Conservation (phyloP, 1,139 yeast species). For the Yamadazyma membranifaciens region DNA sequence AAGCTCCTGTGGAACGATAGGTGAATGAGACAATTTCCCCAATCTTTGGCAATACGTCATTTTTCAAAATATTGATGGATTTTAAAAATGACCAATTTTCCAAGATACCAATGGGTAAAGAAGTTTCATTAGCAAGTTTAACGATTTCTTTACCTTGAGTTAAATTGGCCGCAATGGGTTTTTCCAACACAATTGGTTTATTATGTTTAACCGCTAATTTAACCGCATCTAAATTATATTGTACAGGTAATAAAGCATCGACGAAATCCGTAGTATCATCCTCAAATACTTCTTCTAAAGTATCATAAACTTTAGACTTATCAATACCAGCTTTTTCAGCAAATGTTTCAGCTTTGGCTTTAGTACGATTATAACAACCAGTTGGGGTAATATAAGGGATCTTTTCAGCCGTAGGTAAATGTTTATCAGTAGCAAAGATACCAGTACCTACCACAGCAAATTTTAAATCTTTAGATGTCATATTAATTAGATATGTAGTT, state of each 20-base stretch:
- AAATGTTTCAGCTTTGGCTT: slow-evolving; percentile 73
- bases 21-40: slow-evolving; percentile 78
- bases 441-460: slow-evolving; percentile 90
- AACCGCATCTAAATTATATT: slow-evolving; percentile 67
- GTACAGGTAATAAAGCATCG: slow-evolving; percentile 86
- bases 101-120: slow-evolving; percentile 69
- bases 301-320: slow-evolving; percentile 54
- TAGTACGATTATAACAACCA: slow-evolving; percentile 81
- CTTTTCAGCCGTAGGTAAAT: slow-evolving; percentile 68
- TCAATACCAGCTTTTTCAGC: slow-evolving; percentile 63
- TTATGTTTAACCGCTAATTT: slow-evolving; percentile 63
- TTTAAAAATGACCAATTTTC: slow-evolving; percentile 83
- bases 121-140: slow-evolving; percentile 52
- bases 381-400: slow-evolving; percentile 29
- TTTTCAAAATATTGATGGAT: slow-evolving; percentile 49
- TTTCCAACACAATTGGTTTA: slow-evolving; percentile 80
- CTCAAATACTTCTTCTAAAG: slow-evolving; percentile 60
- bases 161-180: slow-evolving; percentile 87
- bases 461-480: slow-evolving; percentile 22
- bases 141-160: slow-evolving; percentile 80
- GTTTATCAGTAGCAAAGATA: slow-evolving; percentile 81
- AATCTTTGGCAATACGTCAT: slow-evolving; percentile 60
- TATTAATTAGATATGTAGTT: too few relatives aligned
- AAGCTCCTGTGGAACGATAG: slow-evolving; percentile 81
- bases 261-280: slow-evolving; percentile 69